Conservation (phyloP, 202 grass and related monocot genomes). For the Tripidium arundinaceum region DNA sequence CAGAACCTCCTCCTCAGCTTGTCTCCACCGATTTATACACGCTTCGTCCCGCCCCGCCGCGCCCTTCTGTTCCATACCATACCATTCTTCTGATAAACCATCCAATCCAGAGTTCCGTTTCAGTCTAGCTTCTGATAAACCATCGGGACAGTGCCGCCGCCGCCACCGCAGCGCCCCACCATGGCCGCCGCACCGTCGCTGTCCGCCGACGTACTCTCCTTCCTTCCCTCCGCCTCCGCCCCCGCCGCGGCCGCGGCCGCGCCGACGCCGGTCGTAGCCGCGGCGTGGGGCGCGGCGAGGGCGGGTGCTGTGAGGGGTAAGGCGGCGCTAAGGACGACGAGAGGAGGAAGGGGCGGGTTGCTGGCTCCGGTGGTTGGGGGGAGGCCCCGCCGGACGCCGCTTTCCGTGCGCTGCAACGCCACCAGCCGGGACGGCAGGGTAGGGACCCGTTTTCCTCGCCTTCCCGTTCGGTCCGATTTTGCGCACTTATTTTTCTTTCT, state of each 20-base stretch:
- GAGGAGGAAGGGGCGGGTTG: background rate
- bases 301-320: background rate
- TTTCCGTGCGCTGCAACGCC: constrained; percentile 40
- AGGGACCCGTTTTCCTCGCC: background rate
- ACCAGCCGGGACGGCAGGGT: constrained; percentile 52
- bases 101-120: background rate
- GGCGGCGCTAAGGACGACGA: constrained; percentile 14
- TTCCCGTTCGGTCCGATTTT: background rate
- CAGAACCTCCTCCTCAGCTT: constrained; percentile 29
- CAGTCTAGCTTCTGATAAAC: background rate
- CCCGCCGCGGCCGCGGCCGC: background rate
- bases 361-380: constrained; percentile 8
- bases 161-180: background rate
- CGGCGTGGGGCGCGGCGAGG: constrained; percentile 39
- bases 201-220: background rate
- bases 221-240: background rate
- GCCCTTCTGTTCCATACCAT: background rate
- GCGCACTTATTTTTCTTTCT: background rate
- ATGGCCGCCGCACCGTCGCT: constrained; percentile 40
- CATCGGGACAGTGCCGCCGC: background rate
- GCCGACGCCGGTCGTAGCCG: constrained; percentile 37
- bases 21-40: background rate
- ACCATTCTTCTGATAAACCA: background rate
- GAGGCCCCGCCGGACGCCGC: background rate
- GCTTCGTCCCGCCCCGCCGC: background rate